Evolutionary conservation across 1,139 yeast species (phyloP), one percentile per base, ranked within the genome.

Genomic region (Candida sanyaensis): DNA sequence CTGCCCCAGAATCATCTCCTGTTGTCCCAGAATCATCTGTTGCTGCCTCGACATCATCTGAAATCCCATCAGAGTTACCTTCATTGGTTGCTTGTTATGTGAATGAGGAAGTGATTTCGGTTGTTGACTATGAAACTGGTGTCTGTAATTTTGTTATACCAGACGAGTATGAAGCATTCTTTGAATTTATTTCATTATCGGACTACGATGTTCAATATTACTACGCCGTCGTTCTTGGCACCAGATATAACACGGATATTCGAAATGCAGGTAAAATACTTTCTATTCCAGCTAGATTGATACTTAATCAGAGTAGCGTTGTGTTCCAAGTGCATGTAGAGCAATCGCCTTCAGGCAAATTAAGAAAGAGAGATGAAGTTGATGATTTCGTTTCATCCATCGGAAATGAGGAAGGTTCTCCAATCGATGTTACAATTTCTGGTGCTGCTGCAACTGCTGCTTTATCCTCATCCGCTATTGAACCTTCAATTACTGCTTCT

Each of bases 91-190:
- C 67, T 45, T 73, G 78, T 65, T 55, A 63, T 45, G 69, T 69
- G 43, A 57, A 66, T 53, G 77, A 75, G 52, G 60, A 43, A 38
- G 47, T 56, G 38, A 66, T 64, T 31, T 70, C 70, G 29, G 61
- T 62, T 40, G 78, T 72, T 44, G 77, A 71, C 62, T 66, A 65
- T 52, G 76, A 67, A 50, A 68, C 78, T 44, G 78, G 77, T 53
- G 52, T 50, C 12, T 73, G 78, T 64, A 67, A 71, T 45, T 73
- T 71, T 68, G 50, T 68, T 13, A 54, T 73, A 44, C 75, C 77
- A 52, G 47, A 56, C 3, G 6, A 47, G 28, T 64, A 58, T 50
- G 70, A 73, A 41, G 63, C 58, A 37, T 34, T 45, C 42, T 71
- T 68, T 56, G 55, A 58, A 34, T 72, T 59, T 62, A 54, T 33